Evolutionary conservation across 2,329 filamentous ascomycete species (phyloP).

Genomic region (Venturia effusa): DNA sequence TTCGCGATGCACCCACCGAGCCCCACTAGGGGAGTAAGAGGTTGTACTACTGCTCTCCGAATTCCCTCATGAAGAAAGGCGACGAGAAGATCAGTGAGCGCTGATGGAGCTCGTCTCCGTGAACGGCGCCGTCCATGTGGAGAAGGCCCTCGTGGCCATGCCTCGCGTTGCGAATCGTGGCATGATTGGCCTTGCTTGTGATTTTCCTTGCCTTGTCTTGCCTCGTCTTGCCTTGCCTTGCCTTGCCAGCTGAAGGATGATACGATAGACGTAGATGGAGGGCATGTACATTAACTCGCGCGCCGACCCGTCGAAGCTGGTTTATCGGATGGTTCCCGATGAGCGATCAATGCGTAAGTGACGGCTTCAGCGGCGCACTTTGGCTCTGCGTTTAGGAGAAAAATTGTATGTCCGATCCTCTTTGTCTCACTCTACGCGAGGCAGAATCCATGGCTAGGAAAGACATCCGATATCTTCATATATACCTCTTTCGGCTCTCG

Average conservation of each 20-base stretch:
- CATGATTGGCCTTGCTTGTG: neutral
- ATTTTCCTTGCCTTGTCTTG: neutral
- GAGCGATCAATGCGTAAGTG: neutral
- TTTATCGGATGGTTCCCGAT: neutral
- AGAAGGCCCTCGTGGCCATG: neutral
- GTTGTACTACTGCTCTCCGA: neutral
- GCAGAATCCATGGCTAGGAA: neutral
- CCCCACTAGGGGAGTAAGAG: neutral
- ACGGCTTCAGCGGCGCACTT: neutral
- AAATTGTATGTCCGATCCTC: neutral
- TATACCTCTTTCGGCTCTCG: neutral
- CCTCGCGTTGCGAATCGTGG: neutral
- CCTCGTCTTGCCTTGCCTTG: neutral
- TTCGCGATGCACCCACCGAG: neutral
- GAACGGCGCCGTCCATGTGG: neutral
- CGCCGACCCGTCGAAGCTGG: neutral
- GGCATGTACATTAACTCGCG: neutral
- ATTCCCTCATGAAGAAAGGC: neutral
- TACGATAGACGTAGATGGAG: too few relatives aligned
- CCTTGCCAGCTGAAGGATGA: neutral
- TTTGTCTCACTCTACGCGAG: neutral
- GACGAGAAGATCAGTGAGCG: neutral
- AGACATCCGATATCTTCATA: neutral
- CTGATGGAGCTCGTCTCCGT: neutral
- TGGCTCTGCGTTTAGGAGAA: neutral